These are phyloP conservation scores for Fusarium papillatum DNA, from an alignment of 2,329 filamentous ascomycete species.

Conservation along the genomic window DNA sequence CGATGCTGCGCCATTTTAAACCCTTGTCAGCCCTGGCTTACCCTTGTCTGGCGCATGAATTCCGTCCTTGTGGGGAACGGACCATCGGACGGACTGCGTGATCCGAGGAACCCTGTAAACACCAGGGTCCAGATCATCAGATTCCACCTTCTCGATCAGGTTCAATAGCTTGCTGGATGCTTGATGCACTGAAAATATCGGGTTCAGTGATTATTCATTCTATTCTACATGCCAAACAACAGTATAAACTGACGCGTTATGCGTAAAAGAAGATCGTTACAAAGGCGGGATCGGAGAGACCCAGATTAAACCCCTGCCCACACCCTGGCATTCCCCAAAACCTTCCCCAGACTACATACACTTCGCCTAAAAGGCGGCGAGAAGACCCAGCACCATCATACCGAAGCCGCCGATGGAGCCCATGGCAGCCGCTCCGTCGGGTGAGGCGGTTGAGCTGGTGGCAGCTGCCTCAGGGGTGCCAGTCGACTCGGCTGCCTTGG, in stretches of 20 bases:
- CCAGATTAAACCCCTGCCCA: background rate
- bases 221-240: background rate
- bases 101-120: background rate
- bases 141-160: background rate
- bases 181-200: background rate
- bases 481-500: background rate
- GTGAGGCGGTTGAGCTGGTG: slow-evolving; percentile 1
- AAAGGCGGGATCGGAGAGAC: background rate
- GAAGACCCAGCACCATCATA: slow-evolving; percentile 13
- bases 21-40: background rate
- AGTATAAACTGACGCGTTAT: background rate
- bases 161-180: background rate
- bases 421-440: slow-evolving; percentile 12
- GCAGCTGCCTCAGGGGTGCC: slow-evolving; percentile 2
- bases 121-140: background rate
- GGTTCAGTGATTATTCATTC: background rate
- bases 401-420: slow-evolving; percentile 18
- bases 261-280: background rate
- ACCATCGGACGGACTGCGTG: slow-evolving; percentile 1
- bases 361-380: slow-evolving; percentile 13
- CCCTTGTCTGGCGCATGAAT: slow-evolving; percentile 1
- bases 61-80: background rate
- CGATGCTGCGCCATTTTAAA: background rate
- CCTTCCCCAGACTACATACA: background rate
- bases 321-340: background rate